Evolutionary conservation across 805 yeast genomes (phyloP), one percentile per base, ranked within the genome.

Genomic region (Hanseniaspora meyeri): DNA sequence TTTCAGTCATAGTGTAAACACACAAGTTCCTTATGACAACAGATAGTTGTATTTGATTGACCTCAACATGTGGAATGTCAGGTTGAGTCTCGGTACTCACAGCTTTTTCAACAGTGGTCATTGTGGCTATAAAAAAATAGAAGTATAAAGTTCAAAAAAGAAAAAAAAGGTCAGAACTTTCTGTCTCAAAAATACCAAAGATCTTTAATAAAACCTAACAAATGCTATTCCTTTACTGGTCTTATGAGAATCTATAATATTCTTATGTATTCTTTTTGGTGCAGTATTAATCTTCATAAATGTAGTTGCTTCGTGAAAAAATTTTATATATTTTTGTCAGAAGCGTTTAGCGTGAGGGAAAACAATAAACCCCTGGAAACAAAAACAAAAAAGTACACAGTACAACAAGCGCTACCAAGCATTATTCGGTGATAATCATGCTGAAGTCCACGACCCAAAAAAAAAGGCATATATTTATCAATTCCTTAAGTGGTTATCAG

Each of bases 21-120:
- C 69, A 67, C 34, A 66, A 57, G 51, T 66, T 68, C 57, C 70
- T 63, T 12, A 65, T 68, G 42, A 67, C 52, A 54, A 66, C 55
- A 12, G 71, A 60, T 48, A 68, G 60, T 9, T 69, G 64, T 2
- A 65, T 61, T 55, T 69, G 72, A 49, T 69, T 69, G 43, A 66
- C 65, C 47, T 68, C 68, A 8, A 69, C 71, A 61, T 68, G 71
- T 12, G 69, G 70, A 17, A 69, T 52, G 5, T 62, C 59, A 4
- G 70, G 68, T 4, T n/a, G 38, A 19, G 14, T 19, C 1, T 12
- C 17, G 10, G 19, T 2, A n/a, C 11, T 29, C 12, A 16, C 32
- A 36, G 12, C 14, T 5, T 37, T 34, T 2, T 31, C 49, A 46
- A 46, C 49, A 34, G 39, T 19, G 14, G 49, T 14, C 49, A 46